A percentile compares a stretch with the other conserved stretches of the same genome.
These are phyloP conservation scores for Carpinus viminea DNA, from an alignment of 306 rosid genomes.

Conservation along the genomic window DNA sequence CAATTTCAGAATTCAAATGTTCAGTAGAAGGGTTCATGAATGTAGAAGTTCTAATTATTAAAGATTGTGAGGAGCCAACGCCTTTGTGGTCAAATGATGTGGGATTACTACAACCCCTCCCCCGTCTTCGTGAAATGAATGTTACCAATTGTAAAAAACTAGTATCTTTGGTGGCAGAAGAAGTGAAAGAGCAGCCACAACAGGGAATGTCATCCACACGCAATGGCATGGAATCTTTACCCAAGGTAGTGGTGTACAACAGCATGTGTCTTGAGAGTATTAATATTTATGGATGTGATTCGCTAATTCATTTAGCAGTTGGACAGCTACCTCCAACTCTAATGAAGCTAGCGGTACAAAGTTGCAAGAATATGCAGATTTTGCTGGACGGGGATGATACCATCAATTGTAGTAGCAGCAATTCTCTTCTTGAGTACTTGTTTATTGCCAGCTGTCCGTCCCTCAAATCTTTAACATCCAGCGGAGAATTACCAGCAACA, in stretches of 20 bases:
- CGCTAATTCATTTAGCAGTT: not conserved
- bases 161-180: not conserved
- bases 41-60: not conserved
- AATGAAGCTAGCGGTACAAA: not conserved
- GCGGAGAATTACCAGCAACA: slow-evolving; percentile 11
- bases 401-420: not conserved
- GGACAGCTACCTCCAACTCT: slow-evolving; percentile 17
- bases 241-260: slow-evolving; percentile 15
- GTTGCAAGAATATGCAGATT: not conserved
- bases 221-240: not conserved
- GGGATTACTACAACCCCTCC: not conserved
- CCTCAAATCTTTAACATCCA: slow-evolving; percentile 4
- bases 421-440: not conserved
- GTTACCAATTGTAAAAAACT: not conserved
- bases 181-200: not conserved
- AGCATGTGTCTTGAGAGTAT: slow-evolving; percentile 8
- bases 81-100: not conserved
- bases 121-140: not conserved
- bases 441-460: not conserved
- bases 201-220: not conserved
- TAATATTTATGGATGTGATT: slow-evolving; percentile 3
- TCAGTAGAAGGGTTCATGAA: not conserved
- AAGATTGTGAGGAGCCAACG: not conserved
- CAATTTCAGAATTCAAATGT: not conserved
- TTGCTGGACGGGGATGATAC: not conserved